Percentiles rank a stretch among this genome's conserved stretches.
phyloP scores from a whole-genome alignment of 164 flowering plant genomes.

The Brasenia schreberi region DNA sequence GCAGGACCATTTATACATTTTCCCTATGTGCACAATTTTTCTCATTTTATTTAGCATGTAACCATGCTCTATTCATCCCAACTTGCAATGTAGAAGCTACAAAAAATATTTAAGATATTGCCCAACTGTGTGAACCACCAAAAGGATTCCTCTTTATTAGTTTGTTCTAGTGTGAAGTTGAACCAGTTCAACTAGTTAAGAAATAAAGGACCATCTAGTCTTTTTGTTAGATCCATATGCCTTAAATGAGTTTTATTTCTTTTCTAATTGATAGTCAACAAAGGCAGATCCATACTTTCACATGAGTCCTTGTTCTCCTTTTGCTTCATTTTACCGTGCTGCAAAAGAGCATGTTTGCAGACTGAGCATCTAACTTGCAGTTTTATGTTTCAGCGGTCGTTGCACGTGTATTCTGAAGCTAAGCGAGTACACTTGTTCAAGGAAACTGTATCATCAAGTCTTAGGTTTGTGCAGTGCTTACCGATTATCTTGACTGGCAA shows the following conservation, averaged over 20 bases:
- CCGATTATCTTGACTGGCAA: no score
- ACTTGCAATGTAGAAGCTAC: no score
- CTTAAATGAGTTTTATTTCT: no score
- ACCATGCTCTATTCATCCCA: background rate
- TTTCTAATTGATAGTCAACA: no score
- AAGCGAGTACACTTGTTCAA: conserved; percentile 82
- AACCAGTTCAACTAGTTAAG: background rate
- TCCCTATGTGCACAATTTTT: no score
- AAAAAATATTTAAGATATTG: background rate
- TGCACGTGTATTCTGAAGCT: conserved; percentile 94
- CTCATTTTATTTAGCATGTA: no score
- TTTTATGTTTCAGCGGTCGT: conserved; percentile 57
- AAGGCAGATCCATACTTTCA: no score
- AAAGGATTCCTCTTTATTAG: background rate
- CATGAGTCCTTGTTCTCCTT: no score
- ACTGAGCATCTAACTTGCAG: background rate
- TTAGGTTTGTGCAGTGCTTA: conserved; percentile 26
- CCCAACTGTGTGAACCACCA: background rate
- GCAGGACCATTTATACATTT: background rate
- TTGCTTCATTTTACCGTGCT: no score
- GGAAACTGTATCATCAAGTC: conserved; percentile 63
- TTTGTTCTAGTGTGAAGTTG: background rate
- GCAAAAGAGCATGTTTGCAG: background rate
- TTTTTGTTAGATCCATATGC: background rate
- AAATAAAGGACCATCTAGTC: background rate